Evolutionary conservation across 2,329 filamentous ascomycete species (phyloP), one percentile per base, ranked within the genome.

Genomic region (Trichoderma semiorbis): DNA sequence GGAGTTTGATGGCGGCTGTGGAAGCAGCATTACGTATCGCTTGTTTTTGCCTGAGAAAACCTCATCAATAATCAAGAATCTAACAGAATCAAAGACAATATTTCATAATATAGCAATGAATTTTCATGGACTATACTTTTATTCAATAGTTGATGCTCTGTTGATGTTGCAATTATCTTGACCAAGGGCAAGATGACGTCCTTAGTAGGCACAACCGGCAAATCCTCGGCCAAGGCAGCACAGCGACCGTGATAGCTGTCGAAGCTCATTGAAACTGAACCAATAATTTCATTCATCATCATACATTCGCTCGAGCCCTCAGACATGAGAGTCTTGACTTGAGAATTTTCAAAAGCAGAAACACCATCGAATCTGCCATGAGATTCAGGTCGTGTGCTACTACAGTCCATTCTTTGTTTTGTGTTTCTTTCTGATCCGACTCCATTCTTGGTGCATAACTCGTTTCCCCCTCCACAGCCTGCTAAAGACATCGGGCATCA

Each of bases 181-280:
- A 21, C 18, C 21, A 50, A 50, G 39, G 18, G 43, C 7, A 5
- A 43, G 16, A 62, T 28, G 32, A 28, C 3, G 14, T 2, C 34
- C 60, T 43, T 62, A n/a, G 34, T 63, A 26, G 60, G 34, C 24
- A 30, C 14, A 18, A 11, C 18, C 61, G 61, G 61, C 1, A 28
- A 64, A 64, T 28, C 39, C 28, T 64, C 61, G 61, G 61, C 61
- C 24, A 64, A 64, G 61, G 24, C 24, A 30, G 26, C 61, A 64
- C 39, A 64, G 61, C 36, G 39, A 6, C 26, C 26, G 39, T 12
- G 30, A 30, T 26, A 32, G 21, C 39, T 64, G n/a, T 21, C 5
- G 26, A 21, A 1, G n/a, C 60, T 43, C 61, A 47, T 64, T 24
- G 32, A 43, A 39, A 43, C 32, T n/a, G 47, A 34, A 11, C 24